phyloP scores from a whole-genome alignment of 352 stramenopile genomes.

The Pythium phragmitis region DNA sequence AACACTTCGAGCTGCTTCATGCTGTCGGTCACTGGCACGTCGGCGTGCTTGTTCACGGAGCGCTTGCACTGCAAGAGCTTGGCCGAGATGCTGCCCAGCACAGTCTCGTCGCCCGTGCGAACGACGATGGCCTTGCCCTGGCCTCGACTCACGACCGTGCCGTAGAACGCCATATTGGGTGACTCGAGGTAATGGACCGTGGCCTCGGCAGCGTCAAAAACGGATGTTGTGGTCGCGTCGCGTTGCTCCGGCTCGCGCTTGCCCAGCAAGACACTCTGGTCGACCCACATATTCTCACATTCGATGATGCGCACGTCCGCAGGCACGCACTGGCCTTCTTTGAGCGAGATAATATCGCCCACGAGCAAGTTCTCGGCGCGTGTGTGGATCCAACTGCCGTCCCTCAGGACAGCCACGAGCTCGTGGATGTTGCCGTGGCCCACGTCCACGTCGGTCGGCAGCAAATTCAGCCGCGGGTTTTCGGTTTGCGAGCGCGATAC shows the following conservation, averaged over 20 bases:
- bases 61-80: slow-evolving; percentile 33
- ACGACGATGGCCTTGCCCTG: slow-evolving; percentile 51
- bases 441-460: slow-evolving; percentile 43
- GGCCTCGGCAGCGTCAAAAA: slow-evolving; percentile 42
- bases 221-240: slow-evolving; percentile 33
- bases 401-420: slow-evolving; percentile 50
- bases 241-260: slow-evolving; percentile 28
- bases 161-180: slow-evolving; percentile 53
- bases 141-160: slow-evolving; percentile 39
- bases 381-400: slow-evolving; percentile 57
- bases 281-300: slow-evolving; percentile 46
- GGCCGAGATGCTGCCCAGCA: slow-evolving; percentile 41
- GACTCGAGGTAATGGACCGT: slow-evolving; percentile 50
- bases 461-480: slow-evolving; percentile 36
- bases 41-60: slow-evolving; percentile 24
- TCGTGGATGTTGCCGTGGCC: slow-evolving; percentile 56
- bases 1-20: slow-evolving; percentile 49
- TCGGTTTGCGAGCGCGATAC: slow-evolving; percentile 34
- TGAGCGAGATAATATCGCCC: slow-evolving; percentile 49
- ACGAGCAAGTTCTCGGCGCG: slow-evolving; percentile 50
- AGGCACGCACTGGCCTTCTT: slow-evolving; percentile 48
- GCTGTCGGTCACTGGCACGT: slow-evolving; percentile 36
- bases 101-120: slow-evolving; percentile 43
- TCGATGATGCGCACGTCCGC: slow-evolving; percentile 54
- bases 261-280: slow-evolving; percentile 37